These are phyloP conservation scores for Apophysomyces ossiformis DNA, from an alignment of 371 early-diverging fungal species.

Conservation along the genomic window DNA sequence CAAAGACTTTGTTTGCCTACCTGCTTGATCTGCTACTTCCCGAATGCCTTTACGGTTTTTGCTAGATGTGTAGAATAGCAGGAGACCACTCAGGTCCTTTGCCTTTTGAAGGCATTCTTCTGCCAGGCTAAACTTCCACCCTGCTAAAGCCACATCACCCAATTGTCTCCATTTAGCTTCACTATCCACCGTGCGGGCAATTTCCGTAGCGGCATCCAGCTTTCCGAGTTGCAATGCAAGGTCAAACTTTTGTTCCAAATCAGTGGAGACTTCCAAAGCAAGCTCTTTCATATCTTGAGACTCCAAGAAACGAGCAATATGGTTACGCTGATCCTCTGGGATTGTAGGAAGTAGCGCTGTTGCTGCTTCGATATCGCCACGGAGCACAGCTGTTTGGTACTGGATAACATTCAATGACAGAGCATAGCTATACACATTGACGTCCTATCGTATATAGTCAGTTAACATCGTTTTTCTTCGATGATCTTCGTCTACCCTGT, in stretches of 20 bases:
- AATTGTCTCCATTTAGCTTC: constrained; percentile 92
- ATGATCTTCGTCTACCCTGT: constrained; percentile 61
- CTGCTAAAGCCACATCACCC: constrained; percentile 86
- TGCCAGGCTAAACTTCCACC: constrained; percentile 90
- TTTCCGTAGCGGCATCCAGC: constrained; percentile 82
- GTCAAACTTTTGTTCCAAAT: constrained; percentile 95
- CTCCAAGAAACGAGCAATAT: constrained; percentile 95
- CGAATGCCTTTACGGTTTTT: constrained; percentile 81
- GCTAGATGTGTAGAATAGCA: constrained; percentile 88
- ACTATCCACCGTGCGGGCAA: constrained; percentile 82
- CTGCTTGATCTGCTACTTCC: constrained; percentile 79
- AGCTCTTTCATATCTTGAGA: constrained; percentile 89
- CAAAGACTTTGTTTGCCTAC: constrained; percentile 31
- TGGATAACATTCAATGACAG: constrained; percentile 92
- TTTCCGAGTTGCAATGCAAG: constrained; percentile 86
- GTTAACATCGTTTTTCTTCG: not conserved
- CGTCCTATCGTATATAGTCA: constrained; percentile 58
- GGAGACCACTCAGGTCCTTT: constrained; percentile 86
- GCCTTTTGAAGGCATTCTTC: constrained; percentile 89
- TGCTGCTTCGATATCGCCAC: constrained; percentile 88
- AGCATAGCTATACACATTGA: constrained; percentile 87
- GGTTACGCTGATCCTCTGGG: constrained; percentile 85
- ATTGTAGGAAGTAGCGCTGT: constrained; percentile 79
- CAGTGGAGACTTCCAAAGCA: constrained; percentile 91
- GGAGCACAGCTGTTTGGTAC: constrained; percentile 95